A percentile compares a stretch with the other conserved stretches of the same genome.
These are phyloP conservation scores for Spirogloea muscicola DNA, from an alignment of 139 green algal genomes.

Conservation along the genomic window DNA sequence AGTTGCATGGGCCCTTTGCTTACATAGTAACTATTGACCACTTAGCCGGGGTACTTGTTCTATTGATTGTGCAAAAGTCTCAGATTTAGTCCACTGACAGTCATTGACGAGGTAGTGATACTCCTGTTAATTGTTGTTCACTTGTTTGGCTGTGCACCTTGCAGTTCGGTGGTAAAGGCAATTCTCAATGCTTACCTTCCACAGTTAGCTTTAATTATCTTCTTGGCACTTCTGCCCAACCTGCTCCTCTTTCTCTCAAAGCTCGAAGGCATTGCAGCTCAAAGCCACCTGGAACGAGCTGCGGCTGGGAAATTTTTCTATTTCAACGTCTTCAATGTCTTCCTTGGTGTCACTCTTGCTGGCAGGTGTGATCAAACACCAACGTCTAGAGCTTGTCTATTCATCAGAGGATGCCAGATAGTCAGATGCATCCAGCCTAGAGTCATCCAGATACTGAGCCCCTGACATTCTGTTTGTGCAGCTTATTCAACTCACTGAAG, in stretches of 20 bases:
- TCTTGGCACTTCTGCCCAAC: constrained; percentile 28
- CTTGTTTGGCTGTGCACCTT: constrained; percentile 1
- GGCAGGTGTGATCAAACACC: too few relatives aligned
- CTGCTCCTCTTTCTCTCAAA: constrained; percentile 16
- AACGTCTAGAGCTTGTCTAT: too few relatives aligned
- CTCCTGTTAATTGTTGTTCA: neutral
- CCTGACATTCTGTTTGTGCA: constrained; percentile 20
- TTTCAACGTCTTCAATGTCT: constrained; percentile 48
- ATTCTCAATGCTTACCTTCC: constrained; percentile 40
- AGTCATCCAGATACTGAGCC: too few relatives aligned
- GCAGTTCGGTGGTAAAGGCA: constrained; percentile 27
- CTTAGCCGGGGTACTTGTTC: too few relatives aligned
- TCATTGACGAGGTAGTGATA: neutral
- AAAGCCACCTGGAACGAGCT: neutral
- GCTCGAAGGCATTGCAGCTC: constrained; percentile 20
- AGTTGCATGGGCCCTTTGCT: too few relatives aligned
- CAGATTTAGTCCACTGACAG: neutral
- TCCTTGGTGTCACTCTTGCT: constrained; percentile 38
- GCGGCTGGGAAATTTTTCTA: constrained; percentile 24
- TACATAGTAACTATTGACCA: too few relatives aligned
- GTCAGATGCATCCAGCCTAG: too few relatives aligned
- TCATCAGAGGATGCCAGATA: too few relatives aligned
- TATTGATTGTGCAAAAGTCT: too few relatives aligned
- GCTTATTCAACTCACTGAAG: constrained; percentile 10
- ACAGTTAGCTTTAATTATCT: constrained; percentile 37